Evolutionary conservation across 192 early-diverging fungal genomes (phyloP).

Genomic region (Umbelopsis ramanniana): DNA sequence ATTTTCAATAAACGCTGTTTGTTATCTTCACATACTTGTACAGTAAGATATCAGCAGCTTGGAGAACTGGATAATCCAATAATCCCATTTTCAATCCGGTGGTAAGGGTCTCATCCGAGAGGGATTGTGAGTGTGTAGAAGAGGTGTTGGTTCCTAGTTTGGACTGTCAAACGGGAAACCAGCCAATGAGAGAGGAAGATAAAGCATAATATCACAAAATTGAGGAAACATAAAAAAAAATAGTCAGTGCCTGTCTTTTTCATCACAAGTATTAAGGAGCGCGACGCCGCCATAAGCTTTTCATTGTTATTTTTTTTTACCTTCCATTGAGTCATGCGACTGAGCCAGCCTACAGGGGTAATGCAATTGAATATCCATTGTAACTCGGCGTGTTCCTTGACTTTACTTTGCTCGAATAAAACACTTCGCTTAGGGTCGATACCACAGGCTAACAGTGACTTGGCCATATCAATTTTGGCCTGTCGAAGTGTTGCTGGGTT

Average conservation of each 20-base stretch:
- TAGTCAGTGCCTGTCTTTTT: neutral
- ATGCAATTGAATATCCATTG: conserved; percentile 87
- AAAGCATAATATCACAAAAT: neutral
- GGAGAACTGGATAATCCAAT: conserved; percentile 89
- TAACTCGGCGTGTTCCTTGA: conserved; percentile 79
- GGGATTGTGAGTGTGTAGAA: conserved; percentile 39
- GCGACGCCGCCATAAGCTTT: neutral
- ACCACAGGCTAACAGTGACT: conserved; percentile 81
- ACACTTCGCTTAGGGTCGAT: conserved; percentile 72
- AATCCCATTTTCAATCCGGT: conserved; percentile 71
- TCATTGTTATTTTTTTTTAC: conserved; percentile 35
- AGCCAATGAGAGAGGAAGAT: neutral
- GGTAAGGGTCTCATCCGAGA: conserved; percentile 49
- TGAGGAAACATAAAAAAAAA: neutral
- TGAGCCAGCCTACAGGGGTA: conserved; percentile 87
- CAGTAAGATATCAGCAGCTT: conserved; percentile 90
- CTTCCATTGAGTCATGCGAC: conserved; percentile 98
- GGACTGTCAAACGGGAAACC: conserved; percentile 25
- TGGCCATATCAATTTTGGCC: conserved; percentile 75
- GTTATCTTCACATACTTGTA: conserved; percentile 61
- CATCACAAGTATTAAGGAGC: neutral
- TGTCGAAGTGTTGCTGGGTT: conserved; percentile 65
- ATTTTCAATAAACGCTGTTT: neutral
- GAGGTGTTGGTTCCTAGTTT: conserved; percentile 46
- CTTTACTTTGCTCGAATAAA: conserved; percentile 85